phyloP scores from a whole-genome alignment of 148 eudicot species.

The Camellia japonica region DNA sequence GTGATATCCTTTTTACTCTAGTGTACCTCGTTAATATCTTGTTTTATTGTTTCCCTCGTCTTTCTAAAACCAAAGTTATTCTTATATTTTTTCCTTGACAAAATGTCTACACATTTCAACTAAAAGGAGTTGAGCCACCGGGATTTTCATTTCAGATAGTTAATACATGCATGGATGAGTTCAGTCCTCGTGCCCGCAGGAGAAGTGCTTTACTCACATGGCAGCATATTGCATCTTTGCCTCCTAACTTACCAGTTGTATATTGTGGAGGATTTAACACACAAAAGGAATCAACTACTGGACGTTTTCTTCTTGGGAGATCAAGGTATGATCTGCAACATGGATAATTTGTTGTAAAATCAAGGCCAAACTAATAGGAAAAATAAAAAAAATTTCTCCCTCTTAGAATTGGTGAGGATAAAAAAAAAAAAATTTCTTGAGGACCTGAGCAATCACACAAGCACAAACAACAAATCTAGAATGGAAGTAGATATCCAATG shows the following conservation, averaged over 20 bases:
- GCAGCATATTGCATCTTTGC: slow-evolving; percentile 98
- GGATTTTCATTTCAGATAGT: slow-evolving; percentile 97
- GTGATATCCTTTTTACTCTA: slow-evolving; percentile 76
- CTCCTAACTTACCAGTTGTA: slow-evolving; percentile 89
- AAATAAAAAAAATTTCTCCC: no score
- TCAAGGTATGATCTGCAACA: slow-evolving; percentile 54
- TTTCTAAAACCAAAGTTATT: neutral
- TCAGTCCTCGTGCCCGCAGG: slow-evolving; percentile 92
- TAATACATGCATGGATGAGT: slow-evolving; percentile 90
- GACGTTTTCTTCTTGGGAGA: slow-evolving; percentile 98
- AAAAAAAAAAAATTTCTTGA: no score
- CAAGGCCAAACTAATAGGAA: no score
- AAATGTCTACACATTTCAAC: slow-evolving; percentile 84
- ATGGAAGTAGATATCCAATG: no score
- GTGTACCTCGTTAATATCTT: neutral
- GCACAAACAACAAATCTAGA: no score
- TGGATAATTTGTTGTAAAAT: neutral
- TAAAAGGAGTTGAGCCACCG: slow-evolving; percentile 91
- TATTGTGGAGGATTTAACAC: slow-evolving; percentile 98
- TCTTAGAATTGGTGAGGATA: no score
- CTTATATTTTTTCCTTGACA: slow-evolving; percentile 56
- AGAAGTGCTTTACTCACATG: slow-evolving; percentile 96
- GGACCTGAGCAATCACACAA: no score
- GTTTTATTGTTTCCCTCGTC: neutral
- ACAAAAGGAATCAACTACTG: slow-evolving; percentile 96